Percentiles rank a stretch among this genome's conserved stretches.
phyloP scores from a whole-genome alignment of 164 flowering plant genomes.

The Amborella trichopoda region DNA sequence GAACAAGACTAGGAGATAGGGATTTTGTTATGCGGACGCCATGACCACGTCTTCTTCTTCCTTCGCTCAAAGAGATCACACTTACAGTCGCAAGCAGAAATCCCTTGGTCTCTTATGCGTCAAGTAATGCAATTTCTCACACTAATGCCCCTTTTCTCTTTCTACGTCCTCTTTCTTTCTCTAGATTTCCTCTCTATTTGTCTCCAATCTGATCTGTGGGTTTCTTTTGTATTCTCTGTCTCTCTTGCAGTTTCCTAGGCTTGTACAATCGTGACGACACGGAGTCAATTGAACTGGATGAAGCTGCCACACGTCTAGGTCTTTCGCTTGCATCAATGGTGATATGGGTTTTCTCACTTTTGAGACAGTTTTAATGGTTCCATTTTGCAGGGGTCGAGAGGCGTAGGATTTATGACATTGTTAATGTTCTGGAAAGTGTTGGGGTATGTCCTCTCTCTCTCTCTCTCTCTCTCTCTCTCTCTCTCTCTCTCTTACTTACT shows the following conservation, averaged over 20 bases:
- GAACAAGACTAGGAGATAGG: background rate
- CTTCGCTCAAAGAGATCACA: slow-evolving; percentile 22
- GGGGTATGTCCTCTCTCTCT: slow-evolving; percentile 42
- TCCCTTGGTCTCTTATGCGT: slow-evolving; percentile 85
- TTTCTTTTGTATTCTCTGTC: background rate
- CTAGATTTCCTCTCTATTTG: background rate
- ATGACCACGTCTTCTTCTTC: slow-evolving; percentile 4
- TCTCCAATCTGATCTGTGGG: background rate
- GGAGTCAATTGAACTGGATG: slow-evolving; percentile 68
- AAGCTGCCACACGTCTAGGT: slow-evolving; percentile 78
- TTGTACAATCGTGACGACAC: slow-evolving; percentile 69
- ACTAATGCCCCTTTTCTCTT: too few species aligned
- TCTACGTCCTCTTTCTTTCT: background rate
- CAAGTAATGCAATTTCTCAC: slow-evolving; percentile 34
- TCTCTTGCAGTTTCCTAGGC: slow-evolving; percentile 52
- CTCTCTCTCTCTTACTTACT: too few species aligned
- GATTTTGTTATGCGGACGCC: background rate
- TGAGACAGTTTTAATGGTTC: background rate
- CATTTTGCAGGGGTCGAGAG: slow-evolving; percentile 75
- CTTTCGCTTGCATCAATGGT: background rate
- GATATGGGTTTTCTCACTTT: background rate
- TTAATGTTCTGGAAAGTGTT: slow-evolving; percentile 88
- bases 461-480: too few species aligned
- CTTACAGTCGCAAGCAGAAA: slow-evolving; percentile 78
- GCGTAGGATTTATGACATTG: slow-evolving; percentile 94